These are phyloP conservation scores for Dryadomyces quercivorus DNA, from an alignment of 2,329 filamentous ascomycete genomes.

Conservation along the genomic window DNA sequence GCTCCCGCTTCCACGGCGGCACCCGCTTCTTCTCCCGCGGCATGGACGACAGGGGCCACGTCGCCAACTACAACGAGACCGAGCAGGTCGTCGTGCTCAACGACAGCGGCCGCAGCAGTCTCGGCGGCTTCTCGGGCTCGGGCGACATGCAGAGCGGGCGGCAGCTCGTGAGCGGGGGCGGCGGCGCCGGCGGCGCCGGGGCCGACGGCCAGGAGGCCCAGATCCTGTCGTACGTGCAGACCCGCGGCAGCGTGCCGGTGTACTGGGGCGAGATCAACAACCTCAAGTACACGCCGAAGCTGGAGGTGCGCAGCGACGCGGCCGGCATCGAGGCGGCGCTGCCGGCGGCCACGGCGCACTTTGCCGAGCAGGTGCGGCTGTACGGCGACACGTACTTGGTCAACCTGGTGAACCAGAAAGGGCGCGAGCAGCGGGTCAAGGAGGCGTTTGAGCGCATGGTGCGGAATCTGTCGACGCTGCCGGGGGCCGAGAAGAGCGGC, in stretches of 20 bases:
- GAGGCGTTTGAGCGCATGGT: slow-evolving; percentile 89
- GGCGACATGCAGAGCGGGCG: slow-evolving; percentile 59
- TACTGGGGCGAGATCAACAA: slow-evolving; percentile 97
- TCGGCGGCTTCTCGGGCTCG: slow-evolving; percentile 71
- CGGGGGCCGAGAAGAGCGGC: slow-evolving; percentile 54
- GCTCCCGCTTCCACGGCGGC: slow-evolving; percentile 77
- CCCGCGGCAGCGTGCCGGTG: slow-evolving; percentile 86
- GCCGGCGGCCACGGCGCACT: slow-evolving; percentile 71
- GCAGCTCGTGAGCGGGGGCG: slow-evolving; percentile 41
- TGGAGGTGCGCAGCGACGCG: slow-evolving; percentile 78
- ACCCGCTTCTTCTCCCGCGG: slow-evolving; percentile 93
- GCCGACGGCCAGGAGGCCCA: slow-evolving; percentile 55
- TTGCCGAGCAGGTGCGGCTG: slow-evolving; percentile 81
- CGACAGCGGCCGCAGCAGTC: slow-evolving; percentile 55
- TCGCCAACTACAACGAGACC: slow-evolving; percentile 98
- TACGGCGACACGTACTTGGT: slow-evolving; percentile 97
- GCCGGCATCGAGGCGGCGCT: slow-evolving; percentile 71
- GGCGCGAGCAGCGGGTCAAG: slow-evolving; percentile 80
- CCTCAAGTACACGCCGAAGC: slow-evolving; percentile 77
- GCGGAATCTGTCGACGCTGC: slow-evolving; percentile 56
- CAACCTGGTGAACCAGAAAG: slow-evolving; percentile 94
- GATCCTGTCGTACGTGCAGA: slow-evolving; percentile 90
- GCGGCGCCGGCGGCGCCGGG: too few relatives aligned
- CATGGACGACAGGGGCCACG: slow-evolving; percentile 83
- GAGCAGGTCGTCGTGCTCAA: slow-evolving; percentile 88